Base-by-base conservation (phyloP, 768 basidiomycete genomes). In the Leccinum arenicola region DNA sequence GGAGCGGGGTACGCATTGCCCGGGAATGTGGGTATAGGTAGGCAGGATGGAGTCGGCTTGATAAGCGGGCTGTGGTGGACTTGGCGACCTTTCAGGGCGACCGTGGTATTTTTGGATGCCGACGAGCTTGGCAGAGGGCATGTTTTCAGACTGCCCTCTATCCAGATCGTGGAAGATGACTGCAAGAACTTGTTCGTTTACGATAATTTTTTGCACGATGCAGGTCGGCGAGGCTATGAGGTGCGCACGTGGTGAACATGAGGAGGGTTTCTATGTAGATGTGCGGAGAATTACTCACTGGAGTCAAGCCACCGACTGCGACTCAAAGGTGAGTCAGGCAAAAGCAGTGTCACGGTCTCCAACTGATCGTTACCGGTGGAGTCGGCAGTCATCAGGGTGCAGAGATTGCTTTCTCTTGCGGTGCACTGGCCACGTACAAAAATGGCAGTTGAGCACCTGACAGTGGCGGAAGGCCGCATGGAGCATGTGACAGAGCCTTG, bases 271-370 rank as follows among this genome's bases (percentile, higher is more conserved):
- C 35, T 52, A 50, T 50, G 59, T 36, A 59, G 52, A 58, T 60
- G 51, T 36, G 62, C 23, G 27, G 50, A 45, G 51, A 59, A 56
- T 50, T 58, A 80, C 88, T 71, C 68, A 90, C 88, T 74, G 61
- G 80, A 72, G 68, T 87, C 85, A 62, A 87, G 77, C 89, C 88
- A 88, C 59, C 86, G 81, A 72, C 88, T 88, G 59, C 83, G 77
- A 66, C 70, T 83, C 52, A 92, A 75, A 15, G 78, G 72, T 21
- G 88, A 89, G 60, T 90, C 88, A 47, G 90, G 88, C 51, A 91
- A 76, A 57, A 80, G 71, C 54, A 83, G 81, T 62, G 82, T 80
- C 2, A 82, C 77, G 47, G 75, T 78, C 54, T 83, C 80, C 61
- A 81, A 69, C 15, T 68, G 59, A 54, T 80, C 78, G 60, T 78